Base-by-base conservation (phyloP, 768 basidiomycete species). In the Tulasnella sp. region DNA sequence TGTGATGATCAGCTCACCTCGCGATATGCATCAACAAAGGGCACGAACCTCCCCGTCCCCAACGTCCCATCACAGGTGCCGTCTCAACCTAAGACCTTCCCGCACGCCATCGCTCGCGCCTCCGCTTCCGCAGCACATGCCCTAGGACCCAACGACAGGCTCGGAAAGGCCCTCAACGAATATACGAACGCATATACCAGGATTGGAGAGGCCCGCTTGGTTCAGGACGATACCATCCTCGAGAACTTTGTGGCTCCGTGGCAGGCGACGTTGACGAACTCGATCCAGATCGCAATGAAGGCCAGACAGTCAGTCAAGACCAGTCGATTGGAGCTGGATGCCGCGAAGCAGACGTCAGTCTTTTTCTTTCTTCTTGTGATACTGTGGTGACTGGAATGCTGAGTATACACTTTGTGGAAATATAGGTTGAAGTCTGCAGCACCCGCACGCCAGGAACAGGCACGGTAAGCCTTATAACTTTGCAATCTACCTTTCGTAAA, bases 61-160 rank as follows among this genome's bases (percentile, higher is more conserved):
- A 71, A 79, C 2, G 80, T 84, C 19, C 41, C 54, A 12, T n/a
- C 46, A 4, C 4, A 30, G 15, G 66, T 80, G 45, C 71, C 82
- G 0, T 75, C 80, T 1, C 77, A 80, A 22, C 72, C 74, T 2
- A 98, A 98, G 82, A 98, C 96, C 0, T 85, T 98, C 53, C 90
- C 96, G 0, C 96, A 98, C 66, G 94, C 96, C 0, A 80, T 98
- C 53, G 78, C 83, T 19, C 85, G 96, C 52, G 85, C 93, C 0
- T 82, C 92, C 0, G 78, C 80, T 38, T 67, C 73, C 8, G 87
- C 71, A n/a, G 73, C 74, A 12, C 69, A 75, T 2, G 75, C 76
- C 25, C 71, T 75, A 4, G 76, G 73, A 24, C 72, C 75, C 1
- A 68, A 68, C 12, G 68, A 68, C 1, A 81, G 83, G 63, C 79